These are phyloP conservation scores for Backusella tuberculispora DNA, from an alignment of 192 early-diverging fungal species.

Conservation along the genomic window DNA sequence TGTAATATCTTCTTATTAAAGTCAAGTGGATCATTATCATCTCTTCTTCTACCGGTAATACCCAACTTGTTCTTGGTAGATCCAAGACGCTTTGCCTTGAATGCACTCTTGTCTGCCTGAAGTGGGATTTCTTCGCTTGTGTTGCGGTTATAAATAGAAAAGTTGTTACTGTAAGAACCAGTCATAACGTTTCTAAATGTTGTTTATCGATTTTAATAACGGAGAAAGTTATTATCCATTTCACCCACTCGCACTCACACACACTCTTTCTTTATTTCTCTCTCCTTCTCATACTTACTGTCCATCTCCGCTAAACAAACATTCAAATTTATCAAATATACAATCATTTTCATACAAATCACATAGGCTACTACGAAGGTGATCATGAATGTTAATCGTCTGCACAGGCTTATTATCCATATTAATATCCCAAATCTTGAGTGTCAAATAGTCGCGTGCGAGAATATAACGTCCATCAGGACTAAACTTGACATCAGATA, in stretches of 20 bases:
- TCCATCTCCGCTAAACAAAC: conserved; percentile 94
- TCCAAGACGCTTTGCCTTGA: conserved; percentile 43
- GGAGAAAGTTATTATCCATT: not conserved
- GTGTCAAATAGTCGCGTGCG: conserved; percentile 93
- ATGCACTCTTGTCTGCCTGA: conserved; percentile 97
- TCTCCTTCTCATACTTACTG: conserved; percentile 59
- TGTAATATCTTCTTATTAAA: conserved; percentile 89
- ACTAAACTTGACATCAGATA: conserved; percentile 96
- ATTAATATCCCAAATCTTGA: conserved; percentile 98
- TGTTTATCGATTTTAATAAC: too few species aligned
- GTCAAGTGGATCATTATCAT: conserved; percentile 79
- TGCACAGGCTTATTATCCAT: conserved; percentile 93
- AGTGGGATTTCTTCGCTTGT: conserved; percentile 79
- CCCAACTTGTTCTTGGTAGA: conserved; percentile 78
- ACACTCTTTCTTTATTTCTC: too few species aligned
- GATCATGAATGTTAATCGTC: conserved; percentile 95
- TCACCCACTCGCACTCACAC: too few species aligned
- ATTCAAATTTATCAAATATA: conserved; percentile 99
- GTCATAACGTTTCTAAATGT: conserved; percentile 76
- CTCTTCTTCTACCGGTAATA: conserved; percentile 44
- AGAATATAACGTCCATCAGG: conserved; percentile 95
- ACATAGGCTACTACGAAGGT: conserved; percentile 92
- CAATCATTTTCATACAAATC: conserved; percentile 99
- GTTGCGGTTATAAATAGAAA: conserved; percentile 89
- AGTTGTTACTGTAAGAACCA: conserved; percentile 98